Base-by-base conservation (phyloP, 2,329 filamentous ascomycete genomes). In the Botrytis fabae region DNA sequence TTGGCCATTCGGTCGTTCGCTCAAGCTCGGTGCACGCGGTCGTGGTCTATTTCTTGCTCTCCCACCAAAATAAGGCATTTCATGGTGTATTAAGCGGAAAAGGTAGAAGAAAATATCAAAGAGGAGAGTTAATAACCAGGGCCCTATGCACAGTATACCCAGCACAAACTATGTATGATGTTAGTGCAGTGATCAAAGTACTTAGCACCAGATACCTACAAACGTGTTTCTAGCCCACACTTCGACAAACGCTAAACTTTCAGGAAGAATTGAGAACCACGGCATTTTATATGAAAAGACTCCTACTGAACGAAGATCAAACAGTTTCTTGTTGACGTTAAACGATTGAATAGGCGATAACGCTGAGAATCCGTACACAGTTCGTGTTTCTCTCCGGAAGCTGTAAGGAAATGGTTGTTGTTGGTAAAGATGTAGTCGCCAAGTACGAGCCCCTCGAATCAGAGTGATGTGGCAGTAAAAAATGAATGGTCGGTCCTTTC, bases 51-150 rank as follows among this genome's bases (percentile, higher is more conserved):
- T 89, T 73, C 86, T 84, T 48, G 89, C 89, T 76, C 89, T 83
- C 9, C 90, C 90, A 6, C 90, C 90, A 64, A 90, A 77, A 44
- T 87, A 79, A 1, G 90, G 90, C 3, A 91, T 81, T 74, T 91
- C 86, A 80, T 90, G 88, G 60, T 85, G 85, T 20, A 85, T 78
- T 22, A 86, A 83, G 74, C 90, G 89, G 80, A 86, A 87, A 73
- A 89, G 75, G 81, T 91, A 93, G 60, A 92, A 84, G 38, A 87
- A 75, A 71, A 90, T 80, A 79, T 93, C 90, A 83, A 92, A 92
- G 75, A 89, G 72, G 75, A 93, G 83, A 51, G 92, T 81, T 38
- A 87, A 82, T 8, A 86, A 81, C 89, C 90, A 92, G 18, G 90
- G 90, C 2, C 86, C 86, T 75, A 92, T 88, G 63, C 86, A 87